Base-by-base conservation (phyloP, 176 grass and related monocot species). In the Musa itinerans region DNA sequence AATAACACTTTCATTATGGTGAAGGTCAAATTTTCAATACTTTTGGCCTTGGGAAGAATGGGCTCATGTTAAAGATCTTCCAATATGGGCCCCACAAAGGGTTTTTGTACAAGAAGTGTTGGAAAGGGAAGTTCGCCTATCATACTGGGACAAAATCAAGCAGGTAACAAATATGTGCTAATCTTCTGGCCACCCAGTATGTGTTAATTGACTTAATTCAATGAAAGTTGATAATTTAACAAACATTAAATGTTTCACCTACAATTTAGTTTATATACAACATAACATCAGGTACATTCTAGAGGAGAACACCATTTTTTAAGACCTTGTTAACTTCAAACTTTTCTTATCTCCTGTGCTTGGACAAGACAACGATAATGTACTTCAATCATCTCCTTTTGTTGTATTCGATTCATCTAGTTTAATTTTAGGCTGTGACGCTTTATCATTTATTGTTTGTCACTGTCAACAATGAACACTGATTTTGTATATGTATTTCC, bases 51-150 rank as follows among this genome's bases (percentile, higher is more conserved):
- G 95, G 95, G 84, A 93, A 81, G 88, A 98, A 27, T 98, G 95
- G 95, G 89, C 82, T 78, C 85, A 93, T 77, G 90, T 99, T 52
- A 94, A 88, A 77, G 95, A 87, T 79, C 90, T 99, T 70, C 95
- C 95, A 68, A 99, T 76, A 80, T 94, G 95, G 90, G 90, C 90
- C 63, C 88, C 86, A 11, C 90, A 99, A 71, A 80, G 88, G 64
- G 95, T 94, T 79, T 99, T 99, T 85, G 95, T 99, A 77, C 95
- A 94, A 85, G 95, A 99, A 85, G 90, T 99, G 71, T 84, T 94
- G 81, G 95, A 99, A 85, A 88, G 95, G 78, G 95, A 99, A 87
- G 66, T 91, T 68, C 84, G 88, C 43, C 83, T 99, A 65, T 99
- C 90, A 8, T 94, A 99, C 77, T 94, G 86, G 15, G 90, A 99